Conservation (phyloP, 1,284 basidiomycete species). For the Papiliotrema terrestris region DNA sequence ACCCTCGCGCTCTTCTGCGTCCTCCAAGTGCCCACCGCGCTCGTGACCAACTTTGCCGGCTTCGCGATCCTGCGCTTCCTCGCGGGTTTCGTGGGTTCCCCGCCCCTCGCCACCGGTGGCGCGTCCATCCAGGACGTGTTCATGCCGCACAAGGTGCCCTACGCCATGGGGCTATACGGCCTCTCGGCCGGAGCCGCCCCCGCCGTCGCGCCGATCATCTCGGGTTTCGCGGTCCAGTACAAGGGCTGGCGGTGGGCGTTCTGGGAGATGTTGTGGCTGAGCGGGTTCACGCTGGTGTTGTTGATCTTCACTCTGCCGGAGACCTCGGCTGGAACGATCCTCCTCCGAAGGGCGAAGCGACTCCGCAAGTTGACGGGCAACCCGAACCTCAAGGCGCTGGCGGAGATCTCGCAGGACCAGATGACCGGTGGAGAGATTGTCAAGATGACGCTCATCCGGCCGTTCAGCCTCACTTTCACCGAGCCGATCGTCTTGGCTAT, state of each 20-base stretch:
- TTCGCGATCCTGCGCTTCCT: conserved; percentile 45
- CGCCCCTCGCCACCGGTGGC: conserved; percentile 41
- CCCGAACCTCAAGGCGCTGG: conserved; percentile 25
- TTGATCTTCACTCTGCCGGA: conserved; percentile 44
- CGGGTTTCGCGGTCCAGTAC: conserved; percentile 28
- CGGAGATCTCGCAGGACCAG: conserved; percentile 22
- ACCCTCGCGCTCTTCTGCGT: conserved; percentile 41
- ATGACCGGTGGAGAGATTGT: conserved; percentile 16
- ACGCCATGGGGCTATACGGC: conserved; percentile 30
- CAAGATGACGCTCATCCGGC: conserved; percentile 24
- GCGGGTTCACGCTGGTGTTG: conserved; percentile 29
- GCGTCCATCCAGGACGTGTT: conserved; percentile 30
- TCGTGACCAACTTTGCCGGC: conserved; percentile 38
- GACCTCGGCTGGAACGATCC: conserved; percentile 42
- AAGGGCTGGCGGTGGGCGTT: conserved; percentile 46
- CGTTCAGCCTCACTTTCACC: conserved; percentile 29
- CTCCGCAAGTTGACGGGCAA: conserved; percentile 47
- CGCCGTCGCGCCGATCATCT: conserved; percentile 33
- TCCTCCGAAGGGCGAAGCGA: conserved; percentile 41
- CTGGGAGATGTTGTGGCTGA: conserved; percentile 43
- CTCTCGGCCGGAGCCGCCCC: conserved; percentile 26
- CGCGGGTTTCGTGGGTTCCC: conserved; percentile 44
- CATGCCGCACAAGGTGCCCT: conserved; percentile 21
- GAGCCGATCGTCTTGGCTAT: conserved; percentile 40
- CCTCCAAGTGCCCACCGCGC: conserved; percentile 41